Base-by-base conservation (phyloP, 2,329 filamentous ascomycete species). In the Aspergillus sp. region DNA sequence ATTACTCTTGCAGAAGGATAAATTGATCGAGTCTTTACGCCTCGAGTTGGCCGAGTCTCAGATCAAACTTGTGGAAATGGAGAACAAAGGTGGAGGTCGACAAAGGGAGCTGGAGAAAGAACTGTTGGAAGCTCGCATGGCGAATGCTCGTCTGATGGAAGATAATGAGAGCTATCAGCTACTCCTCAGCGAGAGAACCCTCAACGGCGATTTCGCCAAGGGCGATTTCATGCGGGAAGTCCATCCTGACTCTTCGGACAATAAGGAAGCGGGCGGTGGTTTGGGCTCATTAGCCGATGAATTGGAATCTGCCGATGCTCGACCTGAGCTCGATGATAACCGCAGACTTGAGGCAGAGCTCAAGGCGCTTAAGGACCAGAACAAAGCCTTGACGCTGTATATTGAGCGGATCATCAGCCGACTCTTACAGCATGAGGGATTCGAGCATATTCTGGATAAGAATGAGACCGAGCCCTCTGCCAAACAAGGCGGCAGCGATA, bases 321-420 rank as follows among this genome's bases (percentile, higher is more conserved):
- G 80, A 52, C 79, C 80, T 9, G 86, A 86, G 61, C 83, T 83
- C 44, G 86, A 89, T 61, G 77, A 79, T 63, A 78, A 77, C 47
- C 82, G 85, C 64, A 88, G 88, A 67, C 86, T 95, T 12, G 93
- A 97, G 72, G 77, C 82, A 11, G 93, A 98, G 68, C 76, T 95
- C 65, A 91, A 89, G 75, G 82, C 85, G 8, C 80, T 91, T 66
- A 93, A 90, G 77, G 93, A 96, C 73, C 89, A 96, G 79, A 98
- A 99, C 81, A 98, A 98, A 80, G 95, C 95, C 30, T 82, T 99
- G 66, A 96, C 92, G 22, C 82, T 98, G 64, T 99, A 99, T 79
- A 97, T 99, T 80, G 96, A 98, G 84, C 96, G 95, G 79, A 98
- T 99, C 74, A 96, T 99, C 73, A 95, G 95, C 74, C 89, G 95